Conservation (phyloP, 345 rosid species). For the Capsella bursapastoris region DNA sequence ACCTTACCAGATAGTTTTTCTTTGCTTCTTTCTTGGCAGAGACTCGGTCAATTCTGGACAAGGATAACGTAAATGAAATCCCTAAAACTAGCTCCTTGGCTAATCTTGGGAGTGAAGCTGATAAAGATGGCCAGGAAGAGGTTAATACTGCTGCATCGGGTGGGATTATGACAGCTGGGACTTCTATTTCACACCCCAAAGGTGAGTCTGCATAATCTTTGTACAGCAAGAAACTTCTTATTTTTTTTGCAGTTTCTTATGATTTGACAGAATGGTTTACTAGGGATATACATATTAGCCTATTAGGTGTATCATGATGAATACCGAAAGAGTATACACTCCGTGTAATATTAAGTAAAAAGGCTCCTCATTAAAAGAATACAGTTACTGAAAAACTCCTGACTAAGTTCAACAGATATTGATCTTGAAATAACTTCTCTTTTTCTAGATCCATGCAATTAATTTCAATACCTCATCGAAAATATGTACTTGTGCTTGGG, state of each 20-base stretch:
- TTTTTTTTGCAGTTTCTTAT: slow-evolving; percentile 8
- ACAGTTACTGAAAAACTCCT: slow-evolving; percentile 13
- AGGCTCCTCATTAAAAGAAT: not conserved
- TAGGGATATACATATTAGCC: not conserved
- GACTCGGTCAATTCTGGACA: slow-evolving; percentile 19
- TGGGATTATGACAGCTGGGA: slow-evolving; percentile 31
- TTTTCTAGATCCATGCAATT: slow-evolving; percentile 19
- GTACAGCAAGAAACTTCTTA: slow-evolving; percentile 4
- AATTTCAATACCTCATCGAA: slow-evolving; percentile 10
- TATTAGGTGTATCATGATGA: not conserved
- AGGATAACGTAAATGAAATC: slow-evolving; percentile 12
- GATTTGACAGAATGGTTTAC: not conserved
- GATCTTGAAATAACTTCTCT: slow-evolving; percentile 7
- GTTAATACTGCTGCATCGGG: slow-evolving; percentile 18
- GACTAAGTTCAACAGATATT: slow-evolving; percentile 19
- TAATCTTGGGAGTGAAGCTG: slow-evolving; percentile 36
- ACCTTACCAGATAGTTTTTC: slow-evolving; percentile 8
- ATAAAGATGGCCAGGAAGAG: slow-evolving; percentile 32
- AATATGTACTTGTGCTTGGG: slow-evolving; percentile 4
- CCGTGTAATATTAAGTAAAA: slow-evolving; percentile 2
- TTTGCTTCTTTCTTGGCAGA: slow-evolving; percentile 31
- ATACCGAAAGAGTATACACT: not conserved
- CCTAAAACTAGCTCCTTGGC: slow-evolving; percentile 32
- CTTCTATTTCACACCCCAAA: slow-evolving; percentile 23
- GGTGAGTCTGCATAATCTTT: slow-evolving; percentile 38